Base-by-base conservation (phyloP, 352 stramenopile species). In the Blastocystis sp. region DNA sequence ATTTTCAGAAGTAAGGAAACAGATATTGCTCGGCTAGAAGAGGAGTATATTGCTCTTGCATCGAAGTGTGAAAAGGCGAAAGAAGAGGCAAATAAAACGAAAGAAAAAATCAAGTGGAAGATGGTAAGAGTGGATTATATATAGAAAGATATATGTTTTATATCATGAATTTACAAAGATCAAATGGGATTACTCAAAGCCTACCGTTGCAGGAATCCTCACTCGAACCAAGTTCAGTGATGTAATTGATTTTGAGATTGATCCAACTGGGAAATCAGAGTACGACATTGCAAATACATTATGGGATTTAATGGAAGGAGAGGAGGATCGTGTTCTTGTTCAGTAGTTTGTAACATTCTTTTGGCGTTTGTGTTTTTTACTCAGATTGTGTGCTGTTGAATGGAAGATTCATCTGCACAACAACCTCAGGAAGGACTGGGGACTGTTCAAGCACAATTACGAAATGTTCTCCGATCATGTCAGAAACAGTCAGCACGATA, bases 231-330 rank as follows among this genome's bases (percentile, higher is more conserved):
- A 57, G 17, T 79, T 79, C 40, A 79, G 59, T 42, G 68, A 79
- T 53, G 44, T 79, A 13, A 79, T 79, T 53, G 68, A 79, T 53
- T 79, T 79, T n/a, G 68, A 79, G 37, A 79, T 79, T 30, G 68
- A 79, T 79, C 68, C 68, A 24, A 56, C 30, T 3, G 44, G 51
- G 13, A 79, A 79, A 13, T 57, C 33, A 19, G 68, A 79, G 37
- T 79, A 79, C 40, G 68, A 79, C 13, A 59, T 79, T 40, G 37
- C 68, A 27, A 79, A 79, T 30, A 79, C 33, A 15, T 24, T 79
- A 48, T 79, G 68, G 68, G 68, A 79, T 48, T 42, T 79, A 7
- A 79, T 79, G 68, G 68, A 79, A 35, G 68, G 68, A 19, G 68
- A 79, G n/a, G 68, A 79, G 37, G 30, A 30, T 35, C 56, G 24